These are phyloP conservation scores for Lathyrus aphaca DNA, from an alignment of 306 rosid genomes.

Conservation along the genomic window DNA sequence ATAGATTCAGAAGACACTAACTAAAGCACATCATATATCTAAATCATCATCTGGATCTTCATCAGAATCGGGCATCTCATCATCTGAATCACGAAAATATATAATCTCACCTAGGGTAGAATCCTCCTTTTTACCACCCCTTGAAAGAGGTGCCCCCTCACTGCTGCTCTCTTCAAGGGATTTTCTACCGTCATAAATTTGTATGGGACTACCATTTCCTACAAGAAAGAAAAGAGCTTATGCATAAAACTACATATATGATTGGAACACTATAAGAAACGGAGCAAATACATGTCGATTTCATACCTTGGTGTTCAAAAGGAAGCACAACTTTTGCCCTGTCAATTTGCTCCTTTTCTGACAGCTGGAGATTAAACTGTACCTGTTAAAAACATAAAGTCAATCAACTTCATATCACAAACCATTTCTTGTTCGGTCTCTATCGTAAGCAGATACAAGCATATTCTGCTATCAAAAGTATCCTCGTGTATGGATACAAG, in stretches of 20 bases:
- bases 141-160: constrained; percentile 45
- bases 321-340: constrained; percentile 93
- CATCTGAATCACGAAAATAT: constrained; percentile 91
- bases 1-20: constrained; percentile 18
- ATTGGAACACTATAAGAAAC: constrained; percentile 1
- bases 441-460: neutral
- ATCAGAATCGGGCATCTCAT: constrained; percentile 97
- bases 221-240: constrained; percentile 23
- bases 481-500: neutral
- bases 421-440: constrained; percentile 30
- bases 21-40: constrained; percentile 58
- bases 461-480: constrained; percentile 21
- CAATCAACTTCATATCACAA: constrained; percentile 26
- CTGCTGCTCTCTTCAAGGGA: constrained; percentile 52
- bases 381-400: constrained; percentile 56
- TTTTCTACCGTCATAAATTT: constrained; percentile 89
- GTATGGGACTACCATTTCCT: constrained; percentile 81
- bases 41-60: constrained; percentile 98
- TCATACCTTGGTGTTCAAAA: constrained; percentile 91
- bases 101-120: constrained; percentile 82
- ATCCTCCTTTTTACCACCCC: constrained; percentile 48
- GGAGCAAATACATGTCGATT: constrained; percentile 23
- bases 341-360: constrained; percentile 87
- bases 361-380: constrained; percentile 82
- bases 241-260: constrained; percentile 13